These are phyloP conservation scores for Trichomonas gallinae DNA, from an alignment of 208 protist genomes.

Conservation along the genomic window DNA sequence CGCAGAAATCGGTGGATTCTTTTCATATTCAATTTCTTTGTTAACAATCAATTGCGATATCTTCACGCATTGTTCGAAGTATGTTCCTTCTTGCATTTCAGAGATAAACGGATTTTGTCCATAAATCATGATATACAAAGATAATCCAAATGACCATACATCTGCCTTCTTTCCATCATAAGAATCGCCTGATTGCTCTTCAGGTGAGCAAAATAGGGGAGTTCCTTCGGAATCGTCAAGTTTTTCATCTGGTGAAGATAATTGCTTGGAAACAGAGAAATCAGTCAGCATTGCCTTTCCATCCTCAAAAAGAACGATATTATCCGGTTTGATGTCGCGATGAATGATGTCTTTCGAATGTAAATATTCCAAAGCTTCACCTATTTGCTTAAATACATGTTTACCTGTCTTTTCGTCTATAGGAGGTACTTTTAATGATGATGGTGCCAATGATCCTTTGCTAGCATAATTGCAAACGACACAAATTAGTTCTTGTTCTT, in stretches of 20 bases:
- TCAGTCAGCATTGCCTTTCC: neutral
- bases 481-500: neutral
- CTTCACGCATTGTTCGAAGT: neutral
- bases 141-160: neutral
- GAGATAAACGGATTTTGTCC: neutral
- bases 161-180: neutral
- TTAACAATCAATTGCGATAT: neutral
- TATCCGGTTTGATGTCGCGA: neutral
- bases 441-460: neutral
- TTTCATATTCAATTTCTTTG: neutral
- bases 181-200: neutral
- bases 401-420: neutral
- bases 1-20: neutral
- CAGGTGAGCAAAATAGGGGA: neutral
- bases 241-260: neutral
- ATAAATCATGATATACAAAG: neutral
- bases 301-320: neutral
- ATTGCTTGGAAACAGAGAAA: neutral
- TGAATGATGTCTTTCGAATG: slow-evolving; percentile 11
- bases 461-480: neutral
- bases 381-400: neutral
- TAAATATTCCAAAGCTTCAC: neutral
- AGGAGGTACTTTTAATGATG: neutral
- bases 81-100: neutral
- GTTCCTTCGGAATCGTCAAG: slow-evolving; percentile 7